Conservation (phyloP, 2,329 filamentous ascomycete genomes). For the Bipolaris oryzae region DNA sequence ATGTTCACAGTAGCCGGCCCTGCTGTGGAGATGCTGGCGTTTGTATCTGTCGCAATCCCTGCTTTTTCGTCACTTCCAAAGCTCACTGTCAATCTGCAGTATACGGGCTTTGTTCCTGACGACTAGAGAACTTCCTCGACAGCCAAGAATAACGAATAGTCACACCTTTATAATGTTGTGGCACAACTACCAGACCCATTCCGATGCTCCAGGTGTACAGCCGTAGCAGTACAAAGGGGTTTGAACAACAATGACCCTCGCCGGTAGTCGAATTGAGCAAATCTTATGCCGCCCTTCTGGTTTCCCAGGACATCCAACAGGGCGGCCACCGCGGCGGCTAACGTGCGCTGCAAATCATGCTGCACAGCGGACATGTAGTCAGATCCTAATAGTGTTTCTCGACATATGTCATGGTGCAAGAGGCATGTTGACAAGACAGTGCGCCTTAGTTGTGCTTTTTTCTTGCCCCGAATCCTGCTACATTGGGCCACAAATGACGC, state of each 20-base stretch:
- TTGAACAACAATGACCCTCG: constrained; percentile 38
- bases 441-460: constrained; percentile 42
- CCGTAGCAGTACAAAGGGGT: constrained; percentile 32
- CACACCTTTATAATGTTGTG: constrained; percentile 44
- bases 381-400: constrained; percentile 39
- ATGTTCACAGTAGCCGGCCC: neutral
- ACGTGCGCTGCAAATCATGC: constrained; percentile 28
- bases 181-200: constrained; percentile 29
- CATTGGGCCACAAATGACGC: constrained; percentile 28
- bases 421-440: constrained; percentile 40
- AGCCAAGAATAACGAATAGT: constrained; percentile 29
- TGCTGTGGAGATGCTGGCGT: neutral
- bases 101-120: constrained; percentile 25
- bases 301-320: constrained; percentile 24
- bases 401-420: constrained; percentile 32
- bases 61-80: constrained; percentile 9
- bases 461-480: constrained; percentile 33
- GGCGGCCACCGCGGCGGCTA: constrained; percentile 23
- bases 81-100: constrained; percentile 12
- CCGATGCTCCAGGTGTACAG: constrained; percentile 25
- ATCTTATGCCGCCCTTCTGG: constrained; percentile 40
- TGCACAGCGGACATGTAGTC: constrained; percentile 33
- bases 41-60: constrained; percentile 16
- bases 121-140: constrained; percentile 17
- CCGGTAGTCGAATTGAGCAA: constrained; percentile 35